These are phyloP conservation scores for Xylaria arbuscula DNA, from an alignment of 2,329 filamentous ascomycete species.

Conservation along the genomic window DNA sequence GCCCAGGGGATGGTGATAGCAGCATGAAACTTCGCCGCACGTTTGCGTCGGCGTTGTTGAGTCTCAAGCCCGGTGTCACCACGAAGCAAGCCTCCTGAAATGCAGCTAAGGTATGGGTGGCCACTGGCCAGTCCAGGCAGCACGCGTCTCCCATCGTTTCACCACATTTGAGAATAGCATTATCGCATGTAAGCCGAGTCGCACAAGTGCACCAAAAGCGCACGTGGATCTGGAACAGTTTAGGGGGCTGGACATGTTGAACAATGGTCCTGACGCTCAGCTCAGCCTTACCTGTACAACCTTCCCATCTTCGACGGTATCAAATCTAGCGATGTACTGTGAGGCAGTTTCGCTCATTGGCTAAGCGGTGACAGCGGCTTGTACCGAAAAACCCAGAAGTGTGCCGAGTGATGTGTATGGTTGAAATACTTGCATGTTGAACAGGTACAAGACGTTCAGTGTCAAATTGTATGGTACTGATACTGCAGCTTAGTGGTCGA, in stretches of 20 bases:
- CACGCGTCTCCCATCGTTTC: slow-evolving; percentile 1
- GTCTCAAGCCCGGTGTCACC: background rate
- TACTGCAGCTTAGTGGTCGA: background rate
- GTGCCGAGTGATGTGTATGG: background rate
- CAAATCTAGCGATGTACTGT: background rate
- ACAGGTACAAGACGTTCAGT: background rate
- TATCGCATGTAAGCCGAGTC: background rate
- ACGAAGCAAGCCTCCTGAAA: background rate
- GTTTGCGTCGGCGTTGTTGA: slow-evolving; percentile 1
- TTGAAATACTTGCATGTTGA: background rate
- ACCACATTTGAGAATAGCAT: background rate
- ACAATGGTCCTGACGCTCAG: slow-evolving; percentile 15
- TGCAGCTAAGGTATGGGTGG: background rate
- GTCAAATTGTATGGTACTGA: background rate
- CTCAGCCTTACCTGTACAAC: slow-evolving; percentile 24
- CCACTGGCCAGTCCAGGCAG: background rate
- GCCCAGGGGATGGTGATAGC: slow-evolving; percentile 3
- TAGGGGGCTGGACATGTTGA: slow-evolving; percentile 7
- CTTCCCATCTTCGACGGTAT: background rate
- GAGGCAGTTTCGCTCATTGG: background rate
- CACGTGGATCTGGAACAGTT: slow-evolving; percentile 21
- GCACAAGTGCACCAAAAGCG: slow-evolving; percentile 20
- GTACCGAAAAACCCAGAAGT: background rate
- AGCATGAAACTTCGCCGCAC: slow-evolving; percentile 12
- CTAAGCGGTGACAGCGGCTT: slow-evolving; percentile 3